Conservation (phyloP, 2,329 filamentous ascomycete species). For the Paracorniculantispora psalliotae region DNA sequence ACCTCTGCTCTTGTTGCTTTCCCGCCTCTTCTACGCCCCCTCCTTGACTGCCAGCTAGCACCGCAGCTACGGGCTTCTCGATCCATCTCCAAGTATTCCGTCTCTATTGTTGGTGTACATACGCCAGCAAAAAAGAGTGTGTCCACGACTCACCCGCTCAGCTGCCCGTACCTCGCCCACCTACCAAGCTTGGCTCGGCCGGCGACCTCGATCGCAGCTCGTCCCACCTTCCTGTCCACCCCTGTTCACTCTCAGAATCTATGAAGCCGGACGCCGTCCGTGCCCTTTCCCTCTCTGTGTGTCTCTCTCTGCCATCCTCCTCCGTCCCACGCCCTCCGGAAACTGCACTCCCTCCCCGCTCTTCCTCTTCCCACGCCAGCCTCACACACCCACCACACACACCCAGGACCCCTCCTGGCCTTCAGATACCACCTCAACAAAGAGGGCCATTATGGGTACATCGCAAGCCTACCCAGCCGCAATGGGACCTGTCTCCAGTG, state of each 20-base stretch:
- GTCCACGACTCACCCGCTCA: not conserved
- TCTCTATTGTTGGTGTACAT: not conserved
- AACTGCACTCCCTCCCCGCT: not conserved
- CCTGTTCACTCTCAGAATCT: not conserved
- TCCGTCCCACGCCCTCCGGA: not conserved
- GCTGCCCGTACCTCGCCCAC: not conserved
- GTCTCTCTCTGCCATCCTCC: not conserved
- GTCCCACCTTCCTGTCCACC: constrained; percentile 8
- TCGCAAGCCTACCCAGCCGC: constrained; percentile 9
- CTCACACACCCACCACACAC: not conserved
- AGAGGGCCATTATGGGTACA: not conserved
- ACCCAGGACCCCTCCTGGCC: constrained; percentile 2
- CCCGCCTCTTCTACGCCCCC: not conserved
- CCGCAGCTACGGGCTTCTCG: not conserved
- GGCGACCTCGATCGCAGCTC: constrained; percentile 10
- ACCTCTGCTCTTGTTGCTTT: not conserved
- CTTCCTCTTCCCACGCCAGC: not conserved
- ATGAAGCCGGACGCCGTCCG: constrained; percentile 1
- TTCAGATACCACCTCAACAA: constrained; percentile 13
- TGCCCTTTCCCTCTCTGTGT: not conserved
- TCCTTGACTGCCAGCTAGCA: not conserved
- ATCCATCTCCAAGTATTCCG: not conserved
- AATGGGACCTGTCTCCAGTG: constrained; percentile 10
- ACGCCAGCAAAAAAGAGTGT: not conserved
- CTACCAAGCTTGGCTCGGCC: not conserved